Conservation (phyloP, 2,329 filamentous ascomycete genomes). For the Pseudofabraea citricarpa region DNA sequence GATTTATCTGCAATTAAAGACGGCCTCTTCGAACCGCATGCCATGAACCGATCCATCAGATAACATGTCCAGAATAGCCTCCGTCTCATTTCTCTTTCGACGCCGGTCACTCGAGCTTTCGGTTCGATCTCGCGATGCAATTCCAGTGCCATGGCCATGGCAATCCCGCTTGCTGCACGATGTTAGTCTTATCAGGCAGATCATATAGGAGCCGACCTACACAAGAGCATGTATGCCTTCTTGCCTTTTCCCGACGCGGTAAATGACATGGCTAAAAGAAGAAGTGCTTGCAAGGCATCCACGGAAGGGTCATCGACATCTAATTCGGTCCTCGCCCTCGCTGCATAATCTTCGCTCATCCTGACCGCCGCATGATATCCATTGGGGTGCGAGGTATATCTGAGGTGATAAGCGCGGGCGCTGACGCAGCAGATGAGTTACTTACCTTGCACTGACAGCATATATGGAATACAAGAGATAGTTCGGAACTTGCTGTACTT, state of each 20-base stretch:
- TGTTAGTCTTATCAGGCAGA: slow-evolving; percentile 28
- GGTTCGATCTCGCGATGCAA: slow-evolving; percentile 71
- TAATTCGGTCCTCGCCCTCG: slow-evolving; percentile 63
- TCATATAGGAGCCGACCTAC: slow-evolving; percentile 40
- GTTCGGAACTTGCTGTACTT: slow-evolving; percentile 58
- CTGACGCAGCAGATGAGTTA: slow-evolving; percentile 3
- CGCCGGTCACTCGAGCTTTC: slow-evolving; percentile 54
- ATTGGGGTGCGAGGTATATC: slow-evolving; percentile 64
- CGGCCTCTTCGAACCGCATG: slow-evolving; percentile 76
- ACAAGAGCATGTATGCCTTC: slow-evolving; percentile 81
- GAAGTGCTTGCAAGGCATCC: slow-evolving; percentile 69
- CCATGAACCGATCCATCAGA: slow-evolving; percentile 76
- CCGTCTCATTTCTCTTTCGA: slow-evolving; percentile 71
- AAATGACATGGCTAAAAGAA: slow-evolving; percentile 71
- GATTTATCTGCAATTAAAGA: slow-evolving; percentile 76
- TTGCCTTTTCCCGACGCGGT: slow-evolving; percentile 76
- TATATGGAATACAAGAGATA: slow-evolving; percentile 54
- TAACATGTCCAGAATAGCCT: slow-evolving; percentile 90
- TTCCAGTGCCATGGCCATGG: slow-evolving; percentile 79
- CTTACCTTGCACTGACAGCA: slow-evolving; percentile 57
- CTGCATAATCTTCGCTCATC: slow-evolving; percentile 68
- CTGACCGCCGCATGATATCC: slow-evolving; percentile 64
- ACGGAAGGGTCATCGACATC: slow-evolving; percentile 79
- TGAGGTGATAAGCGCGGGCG: slow-evolving; percentile 26
- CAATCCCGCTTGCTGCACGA: slow-evolving; percentile 62